Percentiles rank a stretch among this genome's conserved stretches.
phyloP scores from a whole-genome alignment of 345 rosid species.

The Nasturtium officinale region DNA sequence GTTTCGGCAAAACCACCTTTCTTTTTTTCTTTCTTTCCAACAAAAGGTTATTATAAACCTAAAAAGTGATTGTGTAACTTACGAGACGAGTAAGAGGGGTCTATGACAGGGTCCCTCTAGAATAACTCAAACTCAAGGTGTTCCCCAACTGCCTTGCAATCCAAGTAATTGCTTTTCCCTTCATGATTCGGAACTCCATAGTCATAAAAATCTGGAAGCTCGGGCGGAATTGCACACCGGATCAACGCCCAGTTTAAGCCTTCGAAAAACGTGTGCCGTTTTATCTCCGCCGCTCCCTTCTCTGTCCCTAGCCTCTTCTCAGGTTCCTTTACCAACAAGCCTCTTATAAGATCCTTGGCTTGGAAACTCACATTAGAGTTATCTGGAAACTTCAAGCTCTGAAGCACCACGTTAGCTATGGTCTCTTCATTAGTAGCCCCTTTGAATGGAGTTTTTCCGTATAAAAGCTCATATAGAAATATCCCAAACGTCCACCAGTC shows the following conservation, averaged over 20 bases:
- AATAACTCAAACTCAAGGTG: constrained; percentile 93
- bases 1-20: neutral
- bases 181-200: constrained; percentile 53
- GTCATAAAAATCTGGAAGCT: constrained; percentile 67
- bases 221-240: constrained; percentile 89
- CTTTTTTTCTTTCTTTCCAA: no score
- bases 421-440: constrained; percentile 89
- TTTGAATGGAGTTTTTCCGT: constrained; percentile 87
- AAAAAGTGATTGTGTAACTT: constrained; percentile 10
- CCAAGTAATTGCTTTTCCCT: constrained; percentile 57
- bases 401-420: constrained; percentile 73
- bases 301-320: constrained; percentile 76
- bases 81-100: constrained; percentile 2
- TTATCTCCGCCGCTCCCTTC: constrained; percentile 94
- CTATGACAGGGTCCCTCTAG: constrained; percentile 38
- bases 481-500: constrained; percentile 99
- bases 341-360: constrained; percentile 82
- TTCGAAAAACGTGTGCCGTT: constrained; percentile 84
- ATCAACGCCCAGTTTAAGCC: constrained; percentile 96
- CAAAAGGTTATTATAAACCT: neutral
- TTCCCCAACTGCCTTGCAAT: constrained; percentile 74
- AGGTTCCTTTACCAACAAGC: constrained; percentile 85
- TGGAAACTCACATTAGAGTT: constrained; percentile 77
- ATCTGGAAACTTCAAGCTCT: constrained; percentile 79
- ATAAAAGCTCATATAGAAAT: constrained; percentile 80